phyloP scores from a whole-genome alignment of 2,329 filamentous ascomycete genomes.

The Verticillium zaregamsianum region DNA sequence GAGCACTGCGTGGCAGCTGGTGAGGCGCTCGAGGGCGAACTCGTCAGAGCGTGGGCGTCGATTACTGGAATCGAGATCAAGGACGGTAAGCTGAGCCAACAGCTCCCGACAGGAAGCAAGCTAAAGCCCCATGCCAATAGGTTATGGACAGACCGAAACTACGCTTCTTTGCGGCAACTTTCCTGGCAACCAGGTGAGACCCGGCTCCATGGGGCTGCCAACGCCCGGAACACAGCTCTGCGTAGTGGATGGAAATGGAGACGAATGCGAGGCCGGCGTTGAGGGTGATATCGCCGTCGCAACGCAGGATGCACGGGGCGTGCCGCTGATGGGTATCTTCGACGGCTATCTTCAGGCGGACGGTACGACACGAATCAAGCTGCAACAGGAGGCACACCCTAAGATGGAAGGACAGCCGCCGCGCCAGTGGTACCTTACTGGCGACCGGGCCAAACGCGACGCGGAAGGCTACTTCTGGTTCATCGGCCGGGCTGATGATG shows the following conservation, averaged over 20 bases:
- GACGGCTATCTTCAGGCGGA: slow-evolving; percentile 1
- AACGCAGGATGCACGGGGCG: neutral
- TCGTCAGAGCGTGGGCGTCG: neutral
- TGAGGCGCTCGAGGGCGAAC: neutral
- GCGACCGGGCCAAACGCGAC: neutral
- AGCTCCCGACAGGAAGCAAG: too few species aligned
- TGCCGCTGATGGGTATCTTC: neutral
- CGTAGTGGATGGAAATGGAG: neutral
- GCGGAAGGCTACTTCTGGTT: slow-evolving; percentile 1
- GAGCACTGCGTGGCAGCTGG: slow-evolving; percentile 1
- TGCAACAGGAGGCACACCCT: neutral
- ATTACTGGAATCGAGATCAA: slow-evolving; percentile 1
- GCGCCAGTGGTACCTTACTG: neutral
- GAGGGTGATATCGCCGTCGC: neutral
- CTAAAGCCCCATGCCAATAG: neutral
- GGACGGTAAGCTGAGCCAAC: neutral
- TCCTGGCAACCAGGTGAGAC: neutral
- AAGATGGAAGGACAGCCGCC: neutral
- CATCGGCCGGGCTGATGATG: neutral
- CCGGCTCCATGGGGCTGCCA: neutral
- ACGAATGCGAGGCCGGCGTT: neutral
- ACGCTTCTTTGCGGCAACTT: neutral
- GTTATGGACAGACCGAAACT: neutral
- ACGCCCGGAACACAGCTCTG: neutral
- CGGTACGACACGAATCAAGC: neutral